Conservation (phyloP, 1,284 basidiomycete species). For the Ceratobasidium sp. region DNA sequence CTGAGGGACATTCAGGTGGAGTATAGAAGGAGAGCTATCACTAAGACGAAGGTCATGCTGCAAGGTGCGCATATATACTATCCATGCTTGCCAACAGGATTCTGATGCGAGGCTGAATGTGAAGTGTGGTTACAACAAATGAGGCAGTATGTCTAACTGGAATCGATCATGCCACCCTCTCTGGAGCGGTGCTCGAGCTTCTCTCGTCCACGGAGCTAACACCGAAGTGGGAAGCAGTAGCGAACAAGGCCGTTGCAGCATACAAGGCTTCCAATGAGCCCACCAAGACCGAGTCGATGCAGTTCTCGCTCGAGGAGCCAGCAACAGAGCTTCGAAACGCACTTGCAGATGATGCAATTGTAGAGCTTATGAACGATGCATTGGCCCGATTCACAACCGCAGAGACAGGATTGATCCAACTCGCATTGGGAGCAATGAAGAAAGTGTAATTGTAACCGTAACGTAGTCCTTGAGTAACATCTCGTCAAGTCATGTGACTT, state of each 20-base stretch:
- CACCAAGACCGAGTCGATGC: conserved; percentile 36
- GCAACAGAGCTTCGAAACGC: conserved; percentile 42
- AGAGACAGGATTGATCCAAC: conserved; percentile 46
- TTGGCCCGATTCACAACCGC: conserved; percentile 47
- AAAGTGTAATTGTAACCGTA: conserved; percentile 24
- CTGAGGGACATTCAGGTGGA: conserved; percentile 47
- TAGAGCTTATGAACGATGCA: conserved; percentile 47
- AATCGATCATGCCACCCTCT: conserved; percentile 48
- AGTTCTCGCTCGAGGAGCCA: conserved; percentile 43
- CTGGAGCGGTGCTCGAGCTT: conserved; percentile 45
- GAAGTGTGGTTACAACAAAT: conserved; percentile 48
- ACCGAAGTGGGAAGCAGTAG: conserved; percentile 43
- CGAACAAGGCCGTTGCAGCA: conserved; percentile 45
- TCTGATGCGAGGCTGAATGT: not conserved
- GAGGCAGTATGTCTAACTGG: conserved; percentile 47
- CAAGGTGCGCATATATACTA: conserved; percentile 46
- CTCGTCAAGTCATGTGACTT: conserved; percentile 30
- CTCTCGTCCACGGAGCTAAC: conserved; percentile 44
- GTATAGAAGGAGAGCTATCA: conserved; percentile 40
- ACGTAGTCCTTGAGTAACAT: conserved; percentile 36
- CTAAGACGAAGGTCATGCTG: conserved; percentile 48
- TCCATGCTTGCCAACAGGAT: not conserved
- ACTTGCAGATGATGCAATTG: conserved; percentile 42
- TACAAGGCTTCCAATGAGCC: conserved; percentile 37
- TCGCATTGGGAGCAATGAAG: conserved; percentile 45